These are phyloP conservation scores for Acacia pycnantha DNA, from an alignment of 331 rosid species.

Conservation along the genomic window DNA sequence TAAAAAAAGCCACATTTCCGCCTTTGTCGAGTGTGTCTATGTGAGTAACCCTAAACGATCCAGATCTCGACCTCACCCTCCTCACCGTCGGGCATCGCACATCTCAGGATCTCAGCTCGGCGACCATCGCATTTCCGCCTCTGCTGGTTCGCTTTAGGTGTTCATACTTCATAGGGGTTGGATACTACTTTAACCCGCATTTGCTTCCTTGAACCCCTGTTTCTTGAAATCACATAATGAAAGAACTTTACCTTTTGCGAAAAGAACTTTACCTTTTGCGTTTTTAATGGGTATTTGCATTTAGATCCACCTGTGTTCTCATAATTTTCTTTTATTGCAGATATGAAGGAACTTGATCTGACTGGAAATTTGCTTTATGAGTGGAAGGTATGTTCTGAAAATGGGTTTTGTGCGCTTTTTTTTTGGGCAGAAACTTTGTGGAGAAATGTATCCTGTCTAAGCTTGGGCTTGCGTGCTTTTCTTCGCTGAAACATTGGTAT, in stretches of 20 bases:
- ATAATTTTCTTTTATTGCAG: conserved; percentile 47
- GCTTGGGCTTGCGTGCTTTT: not conserved
- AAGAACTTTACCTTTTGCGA: too few relatives aligned
- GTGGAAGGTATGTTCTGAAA: conserved; percentile 69
- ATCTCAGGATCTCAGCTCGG: too few relatives aligned
- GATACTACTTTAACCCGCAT: not conserved
- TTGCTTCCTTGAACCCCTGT: not conserved
- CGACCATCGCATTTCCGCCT: too few relatives aligned
- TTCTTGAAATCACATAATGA: not conserved
- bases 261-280: not conserved
- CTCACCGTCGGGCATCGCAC: too few relatives aligned
- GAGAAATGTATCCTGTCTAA: conserved; percentile 5
- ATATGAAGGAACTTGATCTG: conserved; percentile 80
- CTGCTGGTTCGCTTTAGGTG: too few relatives aligned
- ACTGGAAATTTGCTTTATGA: conserved; percentile 87
- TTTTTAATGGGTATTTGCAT: not conserved
- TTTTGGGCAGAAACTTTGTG: not conserved
- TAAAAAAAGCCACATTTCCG: too few relatives aligned
- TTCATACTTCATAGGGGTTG: not conserved
- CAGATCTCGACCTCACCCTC: too few relatives aligned
- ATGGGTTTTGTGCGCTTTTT: conserved; percentile 25
- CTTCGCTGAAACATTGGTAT: not conserved
- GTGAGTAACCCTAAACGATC: too few relatives aligned
- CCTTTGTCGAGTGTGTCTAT: too few relatives aligned
- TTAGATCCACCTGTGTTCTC: not conserved